Conservation (phyloP, 2,329 filamentous ascomycete species). For the Cryphonectria nitschkei region DNA sequence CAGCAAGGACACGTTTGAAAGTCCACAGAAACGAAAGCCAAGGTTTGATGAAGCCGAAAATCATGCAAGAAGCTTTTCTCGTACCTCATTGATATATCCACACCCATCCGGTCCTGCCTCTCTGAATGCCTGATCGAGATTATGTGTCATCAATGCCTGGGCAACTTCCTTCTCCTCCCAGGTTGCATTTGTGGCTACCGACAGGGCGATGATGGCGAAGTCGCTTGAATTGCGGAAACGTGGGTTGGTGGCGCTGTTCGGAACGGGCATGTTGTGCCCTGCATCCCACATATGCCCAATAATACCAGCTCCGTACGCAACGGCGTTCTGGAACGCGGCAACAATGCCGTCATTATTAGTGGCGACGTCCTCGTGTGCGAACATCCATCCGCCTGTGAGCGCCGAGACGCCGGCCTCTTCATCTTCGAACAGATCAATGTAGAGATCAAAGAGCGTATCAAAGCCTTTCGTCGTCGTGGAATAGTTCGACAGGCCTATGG, state of each 20-base stretch:
- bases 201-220: slow-evolving; percentile 41
- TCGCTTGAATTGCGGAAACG: slow-evolving; percentile 41
- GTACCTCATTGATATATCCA: slow-evolving; percentile 50
- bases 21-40: not conserved
- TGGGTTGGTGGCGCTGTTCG: slow-evolving; percentile 46
- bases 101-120: slow-evolving; percentile 43
- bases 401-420: slow-evolving; percentile 40
- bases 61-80: slow-evolving; percentile 1
- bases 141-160: slow-evolving; percentile 44
- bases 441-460: slow-evolving; percentile 42
- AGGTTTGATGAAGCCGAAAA: not conserved
- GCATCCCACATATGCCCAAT: slow-evolving; percentile 45
- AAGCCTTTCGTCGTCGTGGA: slow-evolving; percentile 37
- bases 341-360: slow-evolving; percentile 42
- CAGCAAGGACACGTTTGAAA: not conserved
- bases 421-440: slow-evolving; percentile 43
- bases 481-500: slow-evolving; percentile 27
- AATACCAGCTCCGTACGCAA: slow-evolving; percentile 35
- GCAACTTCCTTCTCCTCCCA: slow-evolving; percentile 47
- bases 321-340: slow-evolving; percentile 37
- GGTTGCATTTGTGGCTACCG: slow-evolving; percentile 42
- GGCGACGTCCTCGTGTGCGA: slow-evolving; percentile 42
- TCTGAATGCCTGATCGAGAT: slow-evolving; percentile 42
- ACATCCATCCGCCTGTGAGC: slow-evolving; percentile 44
- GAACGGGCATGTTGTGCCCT: slow-evolving; percentile 40